Percentiles rank a stretch among this genome's conserved stretches.
These are phyloP conservation scores for Solanum phureja DNA, from an alignment of 257 asterid genomes.

Conservation along the genomic window DNA sequence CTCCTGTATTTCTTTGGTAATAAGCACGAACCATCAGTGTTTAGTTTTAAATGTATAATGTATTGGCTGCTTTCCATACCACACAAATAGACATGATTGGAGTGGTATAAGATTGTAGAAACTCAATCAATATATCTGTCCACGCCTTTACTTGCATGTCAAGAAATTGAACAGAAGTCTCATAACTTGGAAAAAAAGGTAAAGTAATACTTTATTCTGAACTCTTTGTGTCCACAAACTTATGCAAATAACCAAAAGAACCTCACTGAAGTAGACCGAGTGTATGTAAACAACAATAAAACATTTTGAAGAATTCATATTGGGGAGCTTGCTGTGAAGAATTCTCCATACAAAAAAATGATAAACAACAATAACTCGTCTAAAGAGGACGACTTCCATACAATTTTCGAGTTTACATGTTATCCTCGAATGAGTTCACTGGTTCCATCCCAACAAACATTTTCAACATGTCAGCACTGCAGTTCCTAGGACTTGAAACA, in stretches of 20 bases:
- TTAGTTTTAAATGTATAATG: not conserved
- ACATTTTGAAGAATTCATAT: not conserved
- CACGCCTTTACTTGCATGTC: not conserved
- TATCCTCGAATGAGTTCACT: too few species aligned
- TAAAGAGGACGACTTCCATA: too few species aligned
- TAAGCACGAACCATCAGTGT: not conserved
- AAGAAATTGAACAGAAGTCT: not conserved
- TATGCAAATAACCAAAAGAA: not conserved
- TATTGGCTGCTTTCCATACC: not conserved
- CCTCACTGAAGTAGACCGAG: not conserved
- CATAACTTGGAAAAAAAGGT: not conserved
- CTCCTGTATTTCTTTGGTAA: not conserved
- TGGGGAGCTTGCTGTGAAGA: not conserved
- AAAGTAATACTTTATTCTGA: not conserved
- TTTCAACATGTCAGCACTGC: too few species aligned
- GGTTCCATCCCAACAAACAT: too few species aligned
- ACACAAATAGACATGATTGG: not conserved
- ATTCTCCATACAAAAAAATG: too few species aligned
- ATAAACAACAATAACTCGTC: too few species aligned
- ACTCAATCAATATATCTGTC: not conserved
- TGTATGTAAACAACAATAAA: not conserved
- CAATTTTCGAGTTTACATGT: too few species aligned
- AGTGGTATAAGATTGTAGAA: not conserved
- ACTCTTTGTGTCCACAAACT: not conserved
- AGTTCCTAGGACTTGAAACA: too few species aligned